Conservation (phyloP, 2,329 filamentous ascomycete genomes). For the Bertia moriformis region DNA sequence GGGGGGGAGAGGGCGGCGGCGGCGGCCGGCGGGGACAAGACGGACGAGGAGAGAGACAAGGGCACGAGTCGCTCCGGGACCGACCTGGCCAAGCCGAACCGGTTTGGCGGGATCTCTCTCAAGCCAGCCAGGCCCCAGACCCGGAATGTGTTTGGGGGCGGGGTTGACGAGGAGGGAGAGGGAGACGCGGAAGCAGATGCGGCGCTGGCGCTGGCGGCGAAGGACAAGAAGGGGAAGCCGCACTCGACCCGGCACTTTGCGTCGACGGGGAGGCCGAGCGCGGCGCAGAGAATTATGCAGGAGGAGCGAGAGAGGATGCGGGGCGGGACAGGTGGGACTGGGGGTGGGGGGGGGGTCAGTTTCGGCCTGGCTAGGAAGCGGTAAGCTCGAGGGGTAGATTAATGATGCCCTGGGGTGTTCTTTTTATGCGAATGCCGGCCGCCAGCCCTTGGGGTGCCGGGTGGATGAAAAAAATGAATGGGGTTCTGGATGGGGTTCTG, state of each 20-base stretch:
- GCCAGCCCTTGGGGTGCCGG: no score
- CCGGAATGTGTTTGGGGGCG: constrained; percentile 61
- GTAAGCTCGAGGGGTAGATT: no score
- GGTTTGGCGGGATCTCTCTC: constrained; percentile 33
- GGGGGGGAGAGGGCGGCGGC: constrained; percentile 7
- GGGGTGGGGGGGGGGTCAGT: no score
- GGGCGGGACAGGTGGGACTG: no score
- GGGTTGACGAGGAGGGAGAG: constrained; percentile 62
- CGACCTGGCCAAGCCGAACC: constrained; percentile 10
- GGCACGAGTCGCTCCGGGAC: constrained; percentile 6
- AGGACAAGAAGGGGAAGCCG: constrained; percentile 34
- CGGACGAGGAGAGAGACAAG: no score
- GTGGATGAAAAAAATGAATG: no score
- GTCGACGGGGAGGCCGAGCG: no score
- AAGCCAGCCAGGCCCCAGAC: constrained; percentile 54
- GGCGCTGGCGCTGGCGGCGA: constrained; percentile 42
- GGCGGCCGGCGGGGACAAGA: constrained; percentile 6
- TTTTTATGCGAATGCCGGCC: no score
- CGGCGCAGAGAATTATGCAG: constrained; percentile 79
- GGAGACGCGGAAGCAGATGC: constrained; percentile 36
- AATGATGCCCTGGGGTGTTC: no score
- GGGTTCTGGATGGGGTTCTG: no score
- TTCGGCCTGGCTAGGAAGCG: no score
- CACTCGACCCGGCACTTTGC: constrained; percentile 67
- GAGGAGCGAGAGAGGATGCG: constrained; percentile 71